phyloP scores from a whole-genome alignment of 2,329 filamentous ascomycete genomes.

The Fusarium sp. region DNA sequence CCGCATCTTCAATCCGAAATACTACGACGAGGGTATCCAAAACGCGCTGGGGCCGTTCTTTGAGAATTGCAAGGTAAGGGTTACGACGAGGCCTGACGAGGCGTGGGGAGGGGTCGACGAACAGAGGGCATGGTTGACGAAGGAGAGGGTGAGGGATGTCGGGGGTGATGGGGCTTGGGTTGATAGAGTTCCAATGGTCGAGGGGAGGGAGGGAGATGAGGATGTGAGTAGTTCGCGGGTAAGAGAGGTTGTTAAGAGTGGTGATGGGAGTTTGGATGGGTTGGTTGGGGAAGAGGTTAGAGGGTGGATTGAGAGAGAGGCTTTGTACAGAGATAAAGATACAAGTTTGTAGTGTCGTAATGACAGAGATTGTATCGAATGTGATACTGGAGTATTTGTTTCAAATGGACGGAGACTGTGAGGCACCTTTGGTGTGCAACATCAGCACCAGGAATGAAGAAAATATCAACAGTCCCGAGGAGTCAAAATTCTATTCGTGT shows the following conservation, averaged over 20 bases:
- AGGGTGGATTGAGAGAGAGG: slow-evolving; percentile 68
- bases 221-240: slow-evolving; percentile 73
- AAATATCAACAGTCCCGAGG: too few species aligned
- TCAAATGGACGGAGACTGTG: too few species aligned
- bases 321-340: slow-evolving; percentile 63
- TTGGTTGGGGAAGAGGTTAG: slow-evolving; percentile 71
- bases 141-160: slow-evolving; percentile 62
- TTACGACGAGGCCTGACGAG: slow-evolving; percentile 73
- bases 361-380: not conserved
- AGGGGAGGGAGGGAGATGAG: slow-evolving; percentile 60
- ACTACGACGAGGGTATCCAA: slow-evolving; percentile 69
- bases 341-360: not conserved
- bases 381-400: too few species aligned
- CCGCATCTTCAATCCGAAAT: slow-evolving; percentile 79
- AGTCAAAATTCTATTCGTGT: too few species aligned
- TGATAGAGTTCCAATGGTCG: slow-evolving; percentile 69
- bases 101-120: slow-evolving; percentile 66
- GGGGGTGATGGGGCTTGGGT: slow-evolving; percentile 73
- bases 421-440: too few species aligned
- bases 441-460: too few species aligned
- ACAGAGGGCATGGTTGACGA: slow-evolving; percentile 63
- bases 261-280: slow-evolving; percentile 62
- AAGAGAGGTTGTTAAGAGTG: slow-evolving; percentile 65
- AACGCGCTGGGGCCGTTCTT: slow-evolving; percentile 74
- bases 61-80: slow-evolving; percentile 69